phyloP scores from a whole-genome alignment of 1,284 basidiomycete species.

The Volvariella volvacea region DNA sequence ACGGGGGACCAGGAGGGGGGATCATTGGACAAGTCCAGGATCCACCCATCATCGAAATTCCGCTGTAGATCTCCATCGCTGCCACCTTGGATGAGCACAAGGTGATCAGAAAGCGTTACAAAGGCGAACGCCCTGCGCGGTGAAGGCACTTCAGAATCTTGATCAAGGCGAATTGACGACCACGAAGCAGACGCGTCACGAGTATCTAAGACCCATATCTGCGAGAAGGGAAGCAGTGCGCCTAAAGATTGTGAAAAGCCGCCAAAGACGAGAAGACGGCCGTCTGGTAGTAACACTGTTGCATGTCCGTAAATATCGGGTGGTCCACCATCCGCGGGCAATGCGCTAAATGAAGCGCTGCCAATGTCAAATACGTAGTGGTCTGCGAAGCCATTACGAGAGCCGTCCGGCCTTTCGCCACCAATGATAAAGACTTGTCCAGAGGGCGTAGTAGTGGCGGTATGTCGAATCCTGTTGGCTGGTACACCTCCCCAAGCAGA shows the following conservation, averaged over 20 bases:
- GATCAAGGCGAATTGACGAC: constrained; percentile 37
- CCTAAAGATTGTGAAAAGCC: constrained; percentile 52
- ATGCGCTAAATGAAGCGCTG: constrained; percentile 42
- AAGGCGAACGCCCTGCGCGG: constrained; percentile 68
- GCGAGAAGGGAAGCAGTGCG: constrained; percentile 47
- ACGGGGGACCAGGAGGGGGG: constrained; percentile 54
- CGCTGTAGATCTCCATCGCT: constrained; percentile 50
- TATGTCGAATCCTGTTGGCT: constrained; percentile 66
- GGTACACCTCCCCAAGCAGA: constrained; percentile 63
- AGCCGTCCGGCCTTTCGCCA: constrained; percentile 75
- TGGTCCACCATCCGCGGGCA: constrained; percentile 54
- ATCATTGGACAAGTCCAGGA: constrained; percentile 53
- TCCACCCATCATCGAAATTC: constrained; percentile 67
- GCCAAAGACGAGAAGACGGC: constrained; percentile 69
- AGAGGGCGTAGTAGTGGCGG: constrained; percentile 41
- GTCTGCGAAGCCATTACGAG: constrained; percentile 51
- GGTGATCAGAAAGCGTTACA: constrained; percentile 43
- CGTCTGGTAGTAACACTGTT: constrained; percentile 60
- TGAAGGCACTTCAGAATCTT: constrained; percentile 34
- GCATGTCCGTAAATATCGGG: constrained; percentile 66
- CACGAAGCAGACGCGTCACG: constrained; percentile 41
- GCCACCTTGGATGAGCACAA: constrained; percentile 74
- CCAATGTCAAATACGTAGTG: constrained; percentile 58
- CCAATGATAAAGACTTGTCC: constrained; percentile 63
- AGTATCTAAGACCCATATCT: constrained; percentile 62